phyloP scores from a whole-genome alignment of 768 basidiomycete genomes.

The Lanmaoa pseudosensibilis region DNA sequence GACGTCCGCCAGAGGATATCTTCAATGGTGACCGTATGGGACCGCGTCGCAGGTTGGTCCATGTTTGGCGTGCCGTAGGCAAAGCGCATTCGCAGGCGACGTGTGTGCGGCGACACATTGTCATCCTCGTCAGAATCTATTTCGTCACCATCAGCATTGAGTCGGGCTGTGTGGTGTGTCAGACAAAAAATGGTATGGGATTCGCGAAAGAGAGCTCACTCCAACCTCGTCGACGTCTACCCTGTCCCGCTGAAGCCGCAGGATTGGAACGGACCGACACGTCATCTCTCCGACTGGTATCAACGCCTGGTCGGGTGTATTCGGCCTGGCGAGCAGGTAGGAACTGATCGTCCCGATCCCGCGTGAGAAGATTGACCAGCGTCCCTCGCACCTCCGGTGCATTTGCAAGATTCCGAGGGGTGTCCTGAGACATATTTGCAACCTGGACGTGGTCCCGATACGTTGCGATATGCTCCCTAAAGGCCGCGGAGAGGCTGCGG shows the following conservation, averaged over 20 bases:
- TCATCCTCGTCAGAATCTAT: conserved; percentile 62
- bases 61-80: conserved; percentile 18
- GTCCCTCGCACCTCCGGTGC: conserved; percentile 26
- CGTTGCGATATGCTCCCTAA: conserved; percentile 20
- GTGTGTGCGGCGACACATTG: conserved; percentile 46
- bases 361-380: conserved; percentile 24
- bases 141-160: conserved; percentile 60
- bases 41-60: conserved; percentile 32
- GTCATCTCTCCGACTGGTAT: conserved; percentile 13
- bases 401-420: conserved; percentile 23
- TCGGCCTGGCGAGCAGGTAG: conserved; percentile 10
- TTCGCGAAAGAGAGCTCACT: conserved; percentile 20
- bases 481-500: conserved; percentile 23
- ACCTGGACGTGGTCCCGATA: conserved; percentile 16
- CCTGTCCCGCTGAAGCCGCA: conserved; percentile 14
- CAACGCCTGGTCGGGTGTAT: not conserved
- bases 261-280: conserved; percentile 6
- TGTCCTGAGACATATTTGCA: conserved; percentile 9
- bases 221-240: conserved; percentile 36
- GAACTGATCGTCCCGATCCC: conserved; percentile 24
- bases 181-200: conserved; percentile 2
- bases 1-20: conserved; percentile 25
- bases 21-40: conserved; percentile 29
- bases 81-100: conserved; percentile 45
- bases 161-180: conserved; percentile 29